Evolutionary conservation across 129 eudicot species (phyloP).

Genomic region (Centella asiatica): DNA sequence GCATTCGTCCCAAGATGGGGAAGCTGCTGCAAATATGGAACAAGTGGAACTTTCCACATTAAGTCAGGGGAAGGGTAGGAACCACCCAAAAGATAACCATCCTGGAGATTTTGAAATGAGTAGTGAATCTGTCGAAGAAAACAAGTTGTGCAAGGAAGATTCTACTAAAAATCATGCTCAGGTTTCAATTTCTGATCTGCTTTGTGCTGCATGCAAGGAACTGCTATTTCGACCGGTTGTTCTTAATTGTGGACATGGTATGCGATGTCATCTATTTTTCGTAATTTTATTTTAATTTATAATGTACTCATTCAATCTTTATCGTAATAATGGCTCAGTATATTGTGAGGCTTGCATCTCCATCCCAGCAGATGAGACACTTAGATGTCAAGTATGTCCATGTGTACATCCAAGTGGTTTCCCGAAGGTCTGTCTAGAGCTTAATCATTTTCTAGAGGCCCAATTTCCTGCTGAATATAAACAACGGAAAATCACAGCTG

Average conservation of each 20-base stretch:
- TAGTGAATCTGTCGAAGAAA: constrained; percentile 22
- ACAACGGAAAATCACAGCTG: constrained; percentile 26
- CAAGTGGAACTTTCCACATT: not conserved
- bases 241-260: constrained; percentile 87
- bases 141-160: constrained; percentile 1
- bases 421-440: constrained; percentile 60
- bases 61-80: not conserved
- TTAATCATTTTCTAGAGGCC: constrained; percentile 55
- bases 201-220: constrained; percentile 53
- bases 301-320: constrained; percentile 5
- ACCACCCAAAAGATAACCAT: constrained; percentile 5
- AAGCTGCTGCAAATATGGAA: constrained; percentile 2
- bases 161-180: constrained; percentile 14
- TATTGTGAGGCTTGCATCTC: constrained; percentile 55
- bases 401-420: constrained; percentile 46
- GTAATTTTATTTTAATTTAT: not conserved
- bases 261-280: not conserved
- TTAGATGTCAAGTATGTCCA: constrained; percentile 54
- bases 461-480: constrained; percentile 46
- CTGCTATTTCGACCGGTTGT: constrained; percentile 56
- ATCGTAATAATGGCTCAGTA: constrained; percentile 23
- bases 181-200: constrained; percentile 48
- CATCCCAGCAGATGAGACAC: constrained; percentile 30
- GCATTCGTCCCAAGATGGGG: not conserved
- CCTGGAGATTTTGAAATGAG: constrained; percentile 9